Evolutionary conservation across 202 grass and related monocot species (phyloP).

Genomic region (Carex arenaria): DNA sequence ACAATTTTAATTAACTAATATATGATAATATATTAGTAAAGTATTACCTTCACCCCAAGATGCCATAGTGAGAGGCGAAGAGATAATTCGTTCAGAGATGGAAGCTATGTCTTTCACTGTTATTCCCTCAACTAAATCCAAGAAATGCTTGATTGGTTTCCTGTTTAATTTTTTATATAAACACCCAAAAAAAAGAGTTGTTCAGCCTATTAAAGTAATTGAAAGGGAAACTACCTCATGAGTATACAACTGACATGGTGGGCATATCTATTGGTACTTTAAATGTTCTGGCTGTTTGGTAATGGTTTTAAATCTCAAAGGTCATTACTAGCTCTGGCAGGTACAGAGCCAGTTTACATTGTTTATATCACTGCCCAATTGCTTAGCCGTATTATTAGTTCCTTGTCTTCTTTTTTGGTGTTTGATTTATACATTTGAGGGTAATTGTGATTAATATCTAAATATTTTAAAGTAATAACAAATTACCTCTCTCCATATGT

Average conservation of each 20-base stretch:
- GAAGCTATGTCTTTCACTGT: constrained; percentile 59
- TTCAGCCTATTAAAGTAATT: not conserved
- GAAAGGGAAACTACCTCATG: not conserved
- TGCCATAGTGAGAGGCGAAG: constrained; percentile 67
- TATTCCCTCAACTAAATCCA: constrained; percentile 55
- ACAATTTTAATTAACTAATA: not conserved
- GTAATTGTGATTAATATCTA: not conserved
- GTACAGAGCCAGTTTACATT: not conserved
- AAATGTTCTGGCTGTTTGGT: not conserved
- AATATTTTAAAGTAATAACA: not conserved
- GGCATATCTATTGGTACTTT: not conserved
- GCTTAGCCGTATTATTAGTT: not conserved
- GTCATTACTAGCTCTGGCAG: not conserved
- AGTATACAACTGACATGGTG: not conserved
- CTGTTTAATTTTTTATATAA: constrained; percentile 23
- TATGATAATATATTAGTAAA: not conserved
- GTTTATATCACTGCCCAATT: not conserved
- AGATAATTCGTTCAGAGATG: constrained; percentile 47
- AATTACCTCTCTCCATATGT: constrained; percentile 73
- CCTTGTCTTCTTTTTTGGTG: not conserved
- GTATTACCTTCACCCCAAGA: constrained; percentile 62
- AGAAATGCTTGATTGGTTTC: constrained; percentile 63
- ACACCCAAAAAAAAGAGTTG: not conserved
- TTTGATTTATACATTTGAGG: not conserved
- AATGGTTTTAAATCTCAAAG: not conserved